phyloP scores from a whole-genome alignment of 1,139 yeast genomes.

The Tardiomyces blankii region DNA sequence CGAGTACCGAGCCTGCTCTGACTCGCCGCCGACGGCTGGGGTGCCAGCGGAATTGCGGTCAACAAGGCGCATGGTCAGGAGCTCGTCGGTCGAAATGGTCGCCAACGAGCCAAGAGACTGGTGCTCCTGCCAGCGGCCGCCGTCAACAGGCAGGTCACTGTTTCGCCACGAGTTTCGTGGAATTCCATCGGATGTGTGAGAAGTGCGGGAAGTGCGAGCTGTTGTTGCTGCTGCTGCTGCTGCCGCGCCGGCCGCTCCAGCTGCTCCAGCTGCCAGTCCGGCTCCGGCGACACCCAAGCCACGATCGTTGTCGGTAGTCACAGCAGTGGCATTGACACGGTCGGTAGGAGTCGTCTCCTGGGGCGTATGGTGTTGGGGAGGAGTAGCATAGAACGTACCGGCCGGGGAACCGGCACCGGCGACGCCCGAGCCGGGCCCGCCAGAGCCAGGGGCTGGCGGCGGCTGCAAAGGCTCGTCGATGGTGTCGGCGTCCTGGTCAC shows the following conservation, averaged over 20 bases:
- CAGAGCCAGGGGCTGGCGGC: not conserved
- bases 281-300: constrained; percentile 6
- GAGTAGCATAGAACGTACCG: not conserved
- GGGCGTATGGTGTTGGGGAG: not conserved
- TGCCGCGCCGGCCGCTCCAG: constrained; percentile 6
- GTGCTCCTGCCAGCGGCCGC: constrained; percentile 35
- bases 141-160: constrained; percentile 29
- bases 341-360: not conserved
- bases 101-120: constrained; percentile 64
- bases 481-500: not conserved
- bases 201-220: constrained; percentile 11
- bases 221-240: constrained; percentile 7
- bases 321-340: not conserved
- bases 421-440: not conserved
- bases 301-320: constrained; percentile 6
- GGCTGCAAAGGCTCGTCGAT: not conserved
- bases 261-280: constrained; percentile 8
- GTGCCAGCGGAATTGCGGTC: constrained; percentile 11
- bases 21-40: not conserved
- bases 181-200: constrained; percentile 7
- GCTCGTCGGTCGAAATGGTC: constrained; percentile 78
- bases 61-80: constrained; percentile 69
- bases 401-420: not conserved
- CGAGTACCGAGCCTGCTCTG: not conserved
- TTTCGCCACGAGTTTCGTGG: constrained; percentile 67